A percentile compares a stretch with the other conserved stretches of the same genome.
Evolutionary conservation across 2,329 filamentous ascomycete genomes (phyloP).

Genomic region (Calonectria multiphialidica): DNA sequence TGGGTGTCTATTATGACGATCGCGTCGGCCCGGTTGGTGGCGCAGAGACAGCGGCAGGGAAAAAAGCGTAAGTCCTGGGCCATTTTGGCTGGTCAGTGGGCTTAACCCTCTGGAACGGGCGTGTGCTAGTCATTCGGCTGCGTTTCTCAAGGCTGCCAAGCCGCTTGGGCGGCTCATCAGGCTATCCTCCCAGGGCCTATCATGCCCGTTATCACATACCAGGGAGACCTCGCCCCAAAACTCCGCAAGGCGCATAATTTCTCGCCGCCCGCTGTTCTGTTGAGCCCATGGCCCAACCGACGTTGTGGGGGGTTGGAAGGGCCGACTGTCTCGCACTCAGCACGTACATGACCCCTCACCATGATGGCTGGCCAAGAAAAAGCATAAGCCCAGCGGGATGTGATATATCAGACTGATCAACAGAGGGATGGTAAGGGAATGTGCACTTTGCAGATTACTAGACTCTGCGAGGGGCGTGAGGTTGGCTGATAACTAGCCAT

Average conservation of each 20-base stretch:
- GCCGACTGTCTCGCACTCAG: not conserved
- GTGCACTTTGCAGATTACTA: not conserved
- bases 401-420: not conserved
- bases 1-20: not conserved
- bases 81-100: not conserved
- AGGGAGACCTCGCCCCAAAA: not conserved
- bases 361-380: not conserved
- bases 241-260: not conserved
- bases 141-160: not conserved
- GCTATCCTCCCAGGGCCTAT: not conserved
- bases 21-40: constrained; percentile 5
- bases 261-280: not conserved
- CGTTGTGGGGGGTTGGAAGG: not conserved
- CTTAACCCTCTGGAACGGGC: not conserved
- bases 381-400: not conserved
- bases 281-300: not conserved
- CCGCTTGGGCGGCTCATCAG: not conserved
- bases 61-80: not conserved
- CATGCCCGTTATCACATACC: not conserved
- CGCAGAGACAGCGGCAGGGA: not conserved
- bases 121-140: not conserved
- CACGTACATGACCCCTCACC: not conserved
- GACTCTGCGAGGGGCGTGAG: not conserved
- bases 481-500: not conserved
- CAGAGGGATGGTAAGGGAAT: not conserved